phyloP scores from a whole-genome alignment of 345 rosid species.

The Hibiscus tridactylites region DNA sequence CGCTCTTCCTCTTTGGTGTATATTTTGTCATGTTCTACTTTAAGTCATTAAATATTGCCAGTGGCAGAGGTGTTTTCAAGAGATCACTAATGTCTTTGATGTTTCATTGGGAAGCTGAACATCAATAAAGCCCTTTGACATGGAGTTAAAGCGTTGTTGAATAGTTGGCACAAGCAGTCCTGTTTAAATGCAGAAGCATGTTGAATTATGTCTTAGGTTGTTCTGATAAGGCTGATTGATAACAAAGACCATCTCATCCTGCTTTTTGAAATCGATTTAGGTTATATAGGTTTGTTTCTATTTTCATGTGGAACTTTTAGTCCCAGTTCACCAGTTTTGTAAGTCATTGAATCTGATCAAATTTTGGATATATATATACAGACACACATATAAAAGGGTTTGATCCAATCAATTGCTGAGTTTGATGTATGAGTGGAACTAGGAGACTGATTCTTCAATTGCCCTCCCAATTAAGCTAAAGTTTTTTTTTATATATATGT shows the following conservation, averaged over 20 bases:
- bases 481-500: no score
- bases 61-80: background rate
- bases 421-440: no score
- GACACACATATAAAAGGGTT: no score
- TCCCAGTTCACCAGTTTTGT: background rate
- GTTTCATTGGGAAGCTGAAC: background rate
- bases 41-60: background rate
- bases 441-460: no score
- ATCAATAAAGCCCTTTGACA: background rate
- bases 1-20: background rate
- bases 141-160: background rate
- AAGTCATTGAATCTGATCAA: no score
- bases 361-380: no score
- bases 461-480: no score
- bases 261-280: no score
- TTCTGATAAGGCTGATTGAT: background rate
- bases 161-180: background rate
- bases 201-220: background rate
- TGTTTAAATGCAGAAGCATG: background rate
- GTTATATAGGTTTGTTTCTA: no score
- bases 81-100: background rate
- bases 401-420: no score
- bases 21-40: background rate
- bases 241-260: background rate
- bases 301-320: no score